phyloP scores from a whole-genome alignment of 148 eudicot species.

The Diospyros lotus region DNA sequence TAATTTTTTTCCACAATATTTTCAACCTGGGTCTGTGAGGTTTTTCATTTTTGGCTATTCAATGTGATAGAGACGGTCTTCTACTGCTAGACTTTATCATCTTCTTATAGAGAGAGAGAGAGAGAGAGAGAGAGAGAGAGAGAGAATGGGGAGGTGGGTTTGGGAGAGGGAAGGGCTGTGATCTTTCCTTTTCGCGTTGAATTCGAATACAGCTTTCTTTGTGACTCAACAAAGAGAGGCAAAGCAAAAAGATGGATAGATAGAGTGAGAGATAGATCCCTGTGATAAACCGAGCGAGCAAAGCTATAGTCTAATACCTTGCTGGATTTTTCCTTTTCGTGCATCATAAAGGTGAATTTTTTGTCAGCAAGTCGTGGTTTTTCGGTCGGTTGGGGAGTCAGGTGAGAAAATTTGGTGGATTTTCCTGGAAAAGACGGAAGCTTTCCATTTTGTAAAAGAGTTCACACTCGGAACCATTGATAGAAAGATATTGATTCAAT shows the following conservation, averaged over 20 bases:
- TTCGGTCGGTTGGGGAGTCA: conserved; percentile 36
- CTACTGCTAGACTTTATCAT: conserved; percentile 3
- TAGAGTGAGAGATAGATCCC: neutral
- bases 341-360: conserved; percentile 10
- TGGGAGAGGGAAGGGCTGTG: conserved; percentile 24
- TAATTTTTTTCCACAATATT: neutral
- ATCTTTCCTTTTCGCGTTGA: conserved; percentile 39
- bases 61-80: conserved; percentile 28
- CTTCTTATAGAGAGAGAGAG: conserved; percentile 9
- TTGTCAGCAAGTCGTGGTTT: conserved; percentile 10
- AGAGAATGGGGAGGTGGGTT: neutral
- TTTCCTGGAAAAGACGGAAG: neutral
- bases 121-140: conserved; percentile 3
- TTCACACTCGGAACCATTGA: conserved; percentile 19
- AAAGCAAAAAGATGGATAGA: neutral
- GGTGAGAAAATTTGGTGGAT: conserved; percentile 24
- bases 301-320: neutral
- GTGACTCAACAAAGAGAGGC: neutral
- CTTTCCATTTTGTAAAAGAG: neutral
- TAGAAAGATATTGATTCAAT: neutral
- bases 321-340: neutral
- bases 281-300: neutral
- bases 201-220: conserved; percentile 7
- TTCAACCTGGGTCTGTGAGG: neutral
- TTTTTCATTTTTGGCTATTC: conserved; percentile 15